Base-by-base conservation (phyloP, 768 basidiomycete genomes). In the Tulasnella sp. region DNA sequence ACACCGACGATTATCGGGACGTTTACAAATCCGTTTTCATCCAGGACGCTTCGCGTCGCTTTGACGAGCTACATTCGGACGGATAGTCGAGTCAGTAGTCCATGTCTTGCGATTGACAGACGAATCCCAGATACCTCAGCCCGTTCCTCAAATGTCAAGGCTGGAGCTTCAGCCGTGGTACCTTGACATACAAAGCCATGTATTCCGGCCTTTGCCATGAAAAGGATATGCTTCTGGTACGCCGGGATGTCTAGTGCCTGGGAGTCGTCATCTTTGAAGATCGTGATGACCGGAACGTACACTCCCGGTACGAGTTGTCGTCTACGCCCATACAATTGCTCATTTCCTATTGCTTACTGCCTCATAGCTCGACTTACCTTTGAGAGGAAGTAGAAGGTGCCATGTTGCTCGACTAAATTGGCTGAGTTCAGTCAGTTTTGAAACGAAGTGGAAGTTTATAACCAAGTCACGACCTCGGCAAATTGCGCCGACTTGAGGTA, bases 1-100 rank as follows among this genome's bases (percentile, higher is more conserved):
- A 80, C 79, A 71, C 81, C 82, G 26, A 76, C 80, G 62, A 82
- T 79, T 47, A 81, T 72, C 9, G 80, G 78, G 3, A 78, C 77
- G 42, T 80, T 74, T 3, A 73, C 42, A 37, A 81, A 74, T 16
- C 77, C 78, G 32, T 74, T 74, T 41, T 79, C 78, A 68, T 82
- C 80, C 36, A 82, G 77, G 0, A 80, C 80, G 35, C 77, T 70
- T 9, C 81, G 76, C 5, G 80, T 79, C 3, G 77, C 78, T 26
- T 71, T 71, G 75, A 80, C 78, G 47, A 83, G 75, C n/a, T 75
- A 80, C 80, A 11, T 76, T n/a, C n/a, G 65, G 22, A n/a, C 2
- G 19, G 64, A 34, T 7, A 17, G 26, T 81, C 75, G 69, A 81
- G 26, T 26, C 52, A 16, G 74, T 74, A 19, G 72, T 71, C n/a